phyloP scores from a whole-genome alignment of 371 early-diverging fungal genomes.

The Amoeboaphelidium protococcarum region DNA sequence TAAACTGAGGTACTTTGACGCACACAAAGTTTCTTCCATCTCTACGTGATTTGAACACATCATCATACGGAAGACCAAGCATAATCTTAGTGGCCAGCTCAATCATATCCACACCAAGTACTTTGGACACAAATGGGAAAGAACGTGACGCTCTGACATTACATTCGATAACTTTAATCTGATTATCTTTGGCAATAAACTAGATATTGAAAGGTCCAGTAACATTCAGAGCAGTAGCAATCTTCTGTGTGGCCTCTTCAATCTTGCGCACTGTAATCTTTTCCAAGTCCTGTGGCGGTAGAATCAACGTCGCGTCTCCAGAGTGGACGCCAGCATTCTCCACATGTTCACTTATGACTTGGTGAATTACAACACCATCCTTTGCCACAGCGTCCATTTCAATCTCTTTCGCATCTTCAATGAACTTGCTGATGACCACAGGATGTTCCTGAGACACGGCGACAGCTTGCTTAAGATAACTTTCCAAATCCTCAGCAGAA shows the following conservation, averaged over 20 bases:
- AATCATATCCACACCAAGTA: constrained; percentile 59
- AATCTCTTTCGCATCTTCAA: constrained; percentile 50
- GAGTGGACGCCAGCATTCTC: constrained; percentile 91
- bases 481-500: constrained; percentile 31
- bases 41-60: too few species aligned
- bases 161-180: constrained; percentile 82
- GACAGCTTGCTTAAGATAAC: constrained; percentile 47
- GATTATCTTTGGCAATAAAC: constrained; percentile 28
- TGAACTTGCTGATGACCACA: constrained; percentile 81
- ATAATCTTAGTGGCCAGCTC: constrained; percentile 61
- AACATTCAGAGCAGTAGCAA: constrained; percentile 60
- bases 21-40: too few species aligned
- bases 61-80: constrained; percentile 21
- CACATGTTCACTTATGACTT: constrained; percentile 76
- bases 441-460: constrained; percentile 71
- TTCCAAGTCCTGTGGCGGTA: constrained; percentile 52
- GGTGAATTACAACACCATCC: constrained; percentile 45
- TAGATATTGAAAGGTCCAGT: constrained; percentile 92
- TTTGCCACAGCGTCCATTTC: constrained; percentile 76
- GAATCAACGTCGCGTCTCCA: constrained; percentile 77
- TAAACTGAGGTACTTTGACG: constrained; percentile 80
- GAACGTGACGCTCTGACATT: constrained; percentile 84
- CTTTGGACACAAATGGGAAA: constrained; percentile 86
- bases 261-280: constrained; percentile 30
- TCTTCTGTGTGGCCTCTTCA: constrained; percentile 46